Percentiles rank a stretch among this genome's conserved stretches.
Evolutionary conservation across 1,284 basidiomycete species (phyloP).

Genomic region (Hortiboletus rubellus): DNA sequence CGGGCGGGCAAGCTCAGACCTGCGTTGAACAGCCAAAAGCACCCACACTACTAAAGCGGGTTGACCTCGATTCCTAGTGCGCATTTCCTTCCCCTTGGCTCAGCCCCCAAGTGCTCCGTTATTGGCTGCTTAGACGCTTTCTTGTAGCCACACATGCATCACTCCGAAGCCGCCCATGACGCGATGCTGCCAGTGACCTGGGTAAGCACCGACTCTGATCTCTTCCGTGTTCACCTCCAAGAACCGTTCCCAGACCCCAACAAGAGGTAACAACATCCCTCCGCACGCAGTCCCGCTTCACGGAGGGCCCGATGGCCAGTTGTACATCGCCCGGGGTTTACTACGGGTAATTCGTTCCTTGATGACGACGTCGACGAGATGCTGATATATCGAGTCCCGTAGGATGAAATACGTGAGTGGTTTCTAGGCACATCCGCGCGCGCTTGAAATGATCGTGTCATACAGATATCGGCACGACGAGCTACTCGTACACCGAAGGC

Average conservation of each 20-base stretch:
- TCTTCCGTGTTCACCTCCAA: background rate
- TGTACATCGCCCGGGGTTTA: constrained; percentile 24
- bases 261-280: constrained; percentile 25
- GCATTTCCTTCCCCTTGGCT: background rate
- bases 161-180: background rate
- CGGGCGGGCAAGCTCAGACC: background rate
- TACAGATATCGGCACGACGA: constrained; percentile 25
- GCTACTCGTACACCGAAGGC: constrained; percentile 10
- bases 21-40: background rate
- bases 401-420: constrained; percentile 28
- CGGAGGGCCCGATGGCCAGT: constrained; percentile 6
- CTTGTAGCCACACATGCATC: constrained; percentile 5
- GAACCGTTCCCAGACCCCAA: constrained; percentile 13
- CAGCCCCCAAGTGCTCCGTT: background rate
- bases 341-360: constrained; percentile 10
- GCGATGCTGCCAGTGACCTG: constrained; percentile 17
- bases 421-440: background rate
- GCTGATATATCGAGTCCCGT: constrained; percentile 7
- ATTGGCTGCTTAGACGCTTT: background rate
- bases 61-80: background rate
- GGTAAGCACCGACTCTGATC: constrained; percentile 11
- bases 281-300: constrained; percentile 21
- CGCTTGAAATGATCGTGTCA: background rate
- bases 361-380: background rate
- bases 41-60: constrained; percentile 6